A percentile compares a stretch with the other conserved stretches of the same genome.
Conservation (phyloP, 495 filamentous ascomycete species). For the Neurospora sp. region DNA sequence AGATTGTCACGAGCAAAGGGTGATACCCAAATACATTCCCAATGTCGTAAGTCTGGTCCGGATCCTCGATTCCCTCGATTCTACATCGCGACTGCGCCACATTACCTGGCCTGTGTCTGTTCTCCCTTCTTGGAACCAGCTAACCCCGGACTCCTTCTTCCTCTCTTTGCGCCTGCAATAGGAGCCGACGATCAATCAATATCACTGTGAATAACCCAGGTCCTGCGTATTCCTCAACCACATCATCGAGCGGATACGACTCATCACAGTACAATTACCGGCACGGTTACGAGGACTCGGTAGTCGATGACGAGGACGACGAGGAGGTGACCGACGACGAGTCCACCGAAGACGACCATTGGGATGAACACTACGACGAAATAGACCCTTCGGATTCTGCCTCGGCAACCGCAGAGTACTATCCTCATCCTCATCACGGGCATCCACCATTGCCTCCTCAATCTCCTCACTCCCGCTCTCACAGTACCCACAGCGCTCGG, state of each 20-base stretch:
- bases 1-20: conserved; percentile 33
- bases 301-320: conserved; percentile 44
- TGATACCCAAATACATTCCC: conserved; percentile 26
- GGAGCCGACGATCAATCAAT: conserved; percentile 44
- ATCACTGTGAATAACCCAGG: conserved; percentile 37
- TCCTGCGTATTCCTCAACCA: conserved; percentile 5
- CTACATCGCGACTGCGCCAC: conserved; percentile 2
- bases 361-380: conserved; percentile 45
- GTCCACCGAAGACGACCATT: conserved; percentile 42
- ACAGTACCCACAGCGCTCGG: conserved; percentile 19
- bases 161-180: neutral
- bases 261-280: conserved; percentile 11
- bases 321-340: conserved; percentile 23
- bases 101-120: conserved; percentile 1
- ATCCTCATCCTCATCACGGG: conserved; percentile 9
- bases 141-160: conserved; percentile 11
- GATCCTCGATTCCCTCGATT: neutral
- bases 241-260: conserved; percentile 20
- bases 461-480: neutral
- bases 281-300: conserved; percentile 29
- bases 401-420: conserved; percentile 36
- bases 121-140: conserved; percentile 2
- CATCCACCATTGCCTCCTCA: neutral
- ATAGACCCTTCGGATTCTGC: conserved; percentile 78
- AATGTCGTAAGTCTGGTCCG: conserved; percentile 38